Conservation (phyloP, 176 grass and related monocot genomes). For the Oropetium thomaeum region DNA sequence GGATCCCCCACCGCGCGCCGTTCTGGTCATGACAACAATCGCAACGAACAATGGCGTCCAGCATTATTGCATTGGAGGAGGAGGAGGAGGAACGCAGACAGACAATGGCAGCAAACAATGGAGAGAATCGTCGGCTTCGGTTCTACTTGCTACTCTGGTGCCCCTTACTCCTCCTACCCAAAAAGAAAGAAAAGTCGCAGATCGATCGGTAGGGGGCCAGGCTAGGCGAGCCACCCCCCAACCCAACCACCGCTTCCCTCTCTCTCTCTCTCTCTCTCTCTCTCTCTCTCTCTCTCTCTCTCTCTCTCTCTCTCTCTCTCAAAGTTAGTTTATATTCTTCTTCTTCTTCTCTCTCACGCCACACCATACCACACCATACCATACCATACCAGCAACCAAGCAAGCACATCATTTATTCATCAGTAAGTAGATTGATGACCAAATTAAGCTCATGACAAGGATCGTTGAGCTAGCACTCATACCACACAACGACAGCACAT, state of each 20-base stretch:
- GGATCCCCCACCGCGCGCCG: constrained; percentile 67
- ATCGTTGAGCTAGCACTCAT: too few species aligned
- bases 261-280: background rate
- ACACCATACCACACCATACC: constrained; percentile 4
- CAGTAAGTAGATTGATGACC: background rate
- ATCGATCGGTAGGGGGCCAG: background rate
- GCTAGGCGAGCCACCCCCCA: constrained; percentile 19
- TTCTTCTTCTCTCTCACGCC: background rate
- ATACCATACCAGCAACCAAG: background rate
- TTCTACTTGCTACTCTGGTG: constrained; percentile 16
- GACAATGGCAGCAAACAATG: background rate
- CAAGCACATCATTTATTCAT: background rate
- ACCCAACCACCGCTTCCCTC: constrained; percentile 35
- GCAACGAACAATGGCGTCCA: background rate
- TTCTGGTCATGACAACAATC: constrained; percentile 72
- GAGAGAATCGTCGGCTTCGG: background rate
- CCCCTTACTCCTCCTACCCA: constrained; percentile 3
- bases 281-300: background rate
- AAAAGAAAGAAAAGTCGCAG: constrained; percentile 16
- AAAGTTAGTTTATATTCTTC: background rate
- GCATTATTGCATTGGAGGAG: background rate
- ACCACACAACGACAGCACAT: too few species aligned
- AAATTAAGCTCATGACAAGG: background rate
- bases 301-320: background rate
- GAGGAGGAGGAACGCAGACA: background rate